Base-by-base conservation (phyloP, 768 basidiomycete genomes). In the Rhizopogon roseolus region DNA sequence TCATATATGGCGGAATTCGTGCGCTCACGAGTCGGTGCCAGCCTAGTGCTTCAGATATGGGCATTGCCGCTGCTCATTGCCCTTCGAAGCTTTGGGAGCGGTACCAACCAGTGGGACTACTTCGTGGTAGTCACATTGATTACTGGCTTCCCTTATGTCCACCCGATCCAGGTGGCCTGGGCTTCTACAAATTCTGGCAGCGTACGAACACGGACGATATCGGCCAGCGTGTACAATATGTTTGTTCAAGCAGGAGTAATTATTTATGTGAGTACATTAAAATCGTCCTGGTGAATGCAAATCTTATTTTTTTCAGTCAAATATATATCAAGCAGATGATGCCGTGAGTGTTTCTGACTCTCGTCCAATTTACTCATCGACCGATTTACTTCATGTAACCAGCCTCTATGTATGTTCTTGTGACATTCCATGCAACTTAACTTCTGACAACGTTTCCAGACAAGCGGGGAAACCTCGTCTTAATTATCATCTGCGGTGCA, bases 31-130 rank as follows among this genome's bases (percentile, higher is more conserved):
- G 73, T 79, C n/a, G 64, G 72, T 22, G 76, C 79, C 2, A 76
- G 79, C 4, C 66, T 85, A 25, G 65, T 82, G 29, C 71, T 81
- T 13, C 78, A 84, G 53, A 49, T 85, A 50, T 88, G 85, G 85
- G 80, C 81, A 1, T 66, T 87, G 5, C 81, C 82, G 3, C 74
- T 85, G 27, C 72, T 88, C 40, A 73, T 84, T 50, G 78, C 79
- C 1, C 71, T 84, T 0, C 79, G 80, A 59, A 78, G 77, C 4
- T 80, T 85, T 64, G 68, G 70, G 57, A 51, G 56, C 22, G 49
- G 71, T 1, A 81, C 81, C 2, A 78, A 75, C 11, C 78, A 78
- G 62, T 84, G 81, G 81, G 76, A 73, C 3, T 80, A 81, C 61
- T 83, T 69, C 58, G 72, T 71, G 0, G 79, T 84, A 11, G 77